phyloP scores from a whole-genome alignment of 495 filamentous ascomycete genomes.

The Staphylotrichum longicolle region DNA sequence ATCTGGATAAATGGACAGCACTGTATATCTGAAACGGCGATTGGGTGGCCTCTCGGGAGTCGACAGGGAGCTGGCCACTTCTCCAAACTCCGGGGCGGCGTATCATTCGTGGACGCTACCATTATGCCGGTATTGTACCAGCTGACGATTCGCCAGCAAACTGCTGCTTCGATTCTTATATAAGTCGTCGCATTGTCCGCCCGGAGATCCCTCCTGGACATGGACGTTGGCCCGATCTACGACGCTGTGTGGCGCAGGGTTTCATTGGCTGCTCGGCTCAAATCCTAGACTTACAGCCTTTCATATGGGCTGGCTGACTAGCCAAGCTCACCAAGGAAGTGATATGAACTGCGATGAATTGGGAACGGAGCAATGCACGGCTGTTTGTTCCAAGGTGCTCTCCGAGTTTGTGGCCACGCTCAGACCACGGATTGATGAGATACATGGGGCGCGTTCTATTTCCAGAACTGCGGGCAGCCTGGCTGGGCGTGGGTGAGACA shows the following conservation, averaged over 20 bases:
- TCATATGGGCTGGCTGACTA: neutral
- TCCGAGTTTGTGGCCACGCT: neutral
- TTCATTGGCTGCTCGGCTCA: constrained; percentile 11
- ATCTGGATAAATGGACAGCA: constrained; percentile 21
- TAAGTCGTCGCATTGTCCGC: neutral
- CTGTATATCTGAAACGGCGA: constrained; percentile 14
- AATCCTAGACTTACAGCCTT: neutral
- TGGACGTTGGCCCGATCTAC: neutral
- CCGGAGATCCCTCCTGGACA: constrained; percentile 2
- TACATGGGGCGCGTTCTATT: neutral
- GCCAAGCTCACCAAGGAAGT: neutral
- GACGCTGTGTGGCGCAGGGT: neutral
- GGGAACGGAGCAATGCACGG: constrained; percentile 5
- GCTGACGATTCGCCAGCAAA: neutral
- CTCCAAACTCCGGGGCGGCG: constrained; percentile 5
- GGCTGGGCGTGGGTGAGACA: constrained; percentile 1
- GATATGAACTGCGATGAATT: neutral
- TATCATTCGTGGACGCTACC: constrained; percentile 13
- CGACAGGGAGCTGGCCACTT: neutral
- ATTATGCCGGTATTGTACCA: neutral
- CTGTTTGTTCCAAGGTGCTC: neutral
- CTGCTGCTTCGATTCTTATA: neutral
- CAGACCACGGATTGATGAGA: neutral
- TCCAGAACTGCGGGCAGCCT: neutral
- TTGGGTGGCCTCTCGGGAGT: constrained; percentile 17